These are phyloP conservation scores for Candida sakaeoensis DNA, from an alignment of 805 yeast genomes.

Conservation along the genomic window DNA sequence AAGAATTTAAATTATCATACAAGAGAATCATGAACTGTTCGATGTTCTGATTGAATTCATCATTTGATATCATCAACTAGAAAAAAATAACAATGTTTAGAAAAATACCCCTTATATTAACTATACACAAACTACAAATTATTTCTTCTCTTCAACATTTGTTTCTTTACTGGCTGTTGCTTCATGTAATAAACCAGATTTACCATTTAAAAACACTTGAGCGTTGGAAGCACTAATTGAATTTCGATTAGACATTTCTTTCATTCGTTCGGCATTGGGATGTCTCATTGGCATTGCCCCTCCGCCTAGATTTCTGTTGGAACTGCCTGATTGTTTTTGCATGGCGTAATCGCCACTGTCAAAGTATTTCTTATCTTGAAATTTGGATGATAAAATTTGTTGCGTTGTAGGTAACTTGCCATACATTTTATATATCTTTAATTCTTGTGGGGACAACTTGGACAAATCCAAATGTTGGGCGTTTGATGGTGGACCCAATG, in stretches of 20 bases:
- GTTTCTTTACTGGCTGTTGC: conserved; percentile 28
- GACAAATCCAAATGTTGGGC: conserved; percentile 49
- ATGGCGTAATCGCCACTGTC: conserved; percentile 94
- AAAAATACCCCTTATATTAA: too few relatives aligned
- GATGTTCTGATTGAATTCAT: conserved; percentile 13
- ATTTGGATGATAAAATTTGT: conserved; percentile 68
- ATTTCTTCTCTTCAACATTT: background rate
- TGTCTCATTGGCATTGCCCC: conserved; percentile 41
- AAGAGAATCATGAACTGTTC: conserved; percentile 15
- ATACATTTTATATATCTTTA: conserved; percentile 71
- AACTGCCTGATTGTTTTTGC: conserved; percentile 40
- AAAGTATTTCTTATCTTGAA: conserved; percentile 86
- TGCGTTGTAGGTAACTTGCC: conserved; percentile 82
- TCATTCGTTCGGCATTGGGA: conserved; percentile 57
- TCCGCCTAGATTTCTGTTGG: conserved; percentile 19
- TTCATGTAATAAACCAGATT: conserved; percentile 54
- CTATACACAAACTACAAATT: background rate
- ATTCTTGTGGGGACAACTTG: conserved; percentile 72
- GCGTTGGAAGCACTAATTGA: conserved; percentile 50
- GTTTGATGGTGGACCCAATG: conserved; percentile 46
- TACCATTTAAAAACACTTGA: conserved; percentile 44
- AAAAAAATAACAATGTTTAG: background rate
- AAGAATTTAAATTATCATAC: conserved; percentile 7
- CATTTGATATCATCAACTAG: conserved; percentile 8
- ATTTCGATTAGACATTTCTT: conserved; percentile 54